phyloP scores from a whole-genome alignment of 768 basidiomycete genomes.

The Hortiboletus campestris region DNA sequence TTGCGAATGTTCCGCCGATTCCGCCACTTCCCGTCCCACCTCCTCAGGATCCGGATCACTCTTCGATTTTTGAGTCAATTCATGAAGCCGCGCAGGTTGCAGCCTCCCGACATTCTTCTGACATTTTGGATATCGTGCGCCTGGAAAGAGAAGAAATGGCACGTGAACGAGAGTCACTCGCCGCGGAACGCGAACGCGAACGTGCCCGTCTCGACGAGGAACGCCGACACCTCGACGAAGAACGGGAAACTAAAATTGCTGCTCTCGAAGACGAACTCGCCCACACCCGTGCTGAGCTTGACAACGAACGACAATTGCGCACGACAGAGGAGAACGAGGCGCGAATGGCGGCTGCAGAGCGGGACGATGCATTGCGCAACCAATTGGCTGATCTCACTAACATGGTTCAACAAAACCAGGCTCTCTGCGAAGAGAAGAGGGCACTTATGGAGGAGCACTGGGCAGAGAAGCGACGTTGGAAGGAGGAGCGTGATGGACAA shows the following conservation, averaged over 20 bases:
- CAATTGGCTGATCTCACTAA: constrained; percentile 74
- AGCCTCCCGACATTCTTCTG: constrained; percentile 52
- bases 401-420: constrained; percentile 64
- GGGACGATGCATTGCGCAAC: constrained; percentile 55
- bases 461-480: constrained; percentile 57
- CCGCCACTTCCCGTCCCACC: constrained; percentile 23
- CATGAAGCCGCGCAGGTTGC: constrained; percentile 50
- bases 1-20: constrained; percentile 21
- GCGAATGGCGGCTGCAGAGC: constrained; percentile 59
- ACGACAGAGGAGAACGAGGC: constrained; percentile 59
- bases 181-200: constrained; percentile 53
- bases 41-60: constrained; percentile 24
- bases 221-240: constrained; percentile 43
- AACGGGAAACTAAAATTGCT: constrained; percentile 53
- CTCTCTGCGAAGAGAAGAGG: constrained; percentile 58
- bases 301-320: constrained; percentile 58
- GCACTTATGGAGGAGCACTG: constrained; percentile 59
- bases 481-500: constrained; percentile 57
- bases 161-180: constrained; percentile 51
- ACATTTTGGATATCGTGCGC: constrained; percentile 57
- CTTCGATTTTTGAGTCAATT: constrained; percentile 37
- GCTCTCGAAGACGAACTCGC: constrained; percentile 65
- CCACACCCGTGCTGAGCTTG: constrained; percentile 55
- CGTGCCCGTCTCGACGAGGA: constrained; percentile 51
- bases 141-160: constrained; percentile 59